phyloP scores from a whole-genome alignment of 192 early-diverging fungal genomes.

The Linnemannia hyalina region DNA sequence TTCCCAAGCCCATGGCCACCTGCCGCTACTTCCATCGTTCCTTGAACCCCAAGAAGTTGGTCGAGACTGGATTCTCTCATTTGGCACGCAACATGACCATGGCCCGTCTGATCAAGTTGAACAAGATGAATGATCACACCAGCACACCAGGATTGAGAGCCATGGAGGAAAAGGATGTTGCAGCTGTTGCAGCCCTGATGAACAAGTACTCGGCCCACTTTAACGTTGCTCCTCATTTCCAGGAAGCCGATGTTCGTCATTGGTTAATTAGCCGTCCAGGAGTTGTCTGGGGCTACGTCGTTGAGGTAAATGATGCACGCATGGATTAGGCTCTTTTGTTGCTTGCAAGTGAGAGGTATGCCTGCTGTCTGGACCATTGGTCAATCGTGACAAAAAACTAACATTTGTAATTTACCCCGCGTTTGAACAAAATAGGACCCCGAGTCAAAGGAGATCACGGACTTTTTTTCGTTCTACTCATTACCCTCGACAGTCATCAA shows the following conservation, averaged over 20 bases:
- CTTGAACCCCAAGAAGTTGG: slow-evolving; percentile 93
- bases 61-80: slow-evolving; percentile 94
- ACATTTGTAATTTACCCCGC: background rate
- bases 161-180: slow-evolving; percentile 86
- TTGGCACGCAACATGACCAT: slow-evolving; percentile 79
- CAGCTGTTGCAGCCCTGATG: slow-evolving; percentile 77
- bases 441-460: slow-evolving; percentile 76
- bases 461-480: slow-evolving; percentile 96
- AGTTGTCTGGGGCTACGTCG: slow-evolving; percentile 97
- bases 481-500: slow-evolving; percentile 93
- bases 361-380: background rate
- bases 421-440: slow-evolving; percentile 55
- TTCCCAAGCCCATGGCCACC: slow-evolving; percentile 89
- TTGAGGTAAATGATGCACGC: slow-evolving; percentile 67
- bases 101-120: slow-evolving; percentile 76
- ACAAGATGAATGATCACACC: slow-evolving; percentile 75
- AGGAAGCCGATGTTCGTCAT: slow-evolving; percentile 90
- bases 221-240: slow-evolving; percentile 81
- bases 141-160: slow-evolving; percentile 78
- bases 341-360: no score
- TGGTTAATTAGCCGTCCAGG: slow-evolving; percentile 88
- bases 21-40: slow-evolving; percentile 93
- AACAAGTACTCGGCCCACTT: slow-evolving; percentile 79
- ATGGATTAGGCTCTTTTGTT: no score
- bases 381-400: background rate